Conservation (phyloP, 1,284 basidiomycete genomes). For the Trichosporon sp. region DNA sequence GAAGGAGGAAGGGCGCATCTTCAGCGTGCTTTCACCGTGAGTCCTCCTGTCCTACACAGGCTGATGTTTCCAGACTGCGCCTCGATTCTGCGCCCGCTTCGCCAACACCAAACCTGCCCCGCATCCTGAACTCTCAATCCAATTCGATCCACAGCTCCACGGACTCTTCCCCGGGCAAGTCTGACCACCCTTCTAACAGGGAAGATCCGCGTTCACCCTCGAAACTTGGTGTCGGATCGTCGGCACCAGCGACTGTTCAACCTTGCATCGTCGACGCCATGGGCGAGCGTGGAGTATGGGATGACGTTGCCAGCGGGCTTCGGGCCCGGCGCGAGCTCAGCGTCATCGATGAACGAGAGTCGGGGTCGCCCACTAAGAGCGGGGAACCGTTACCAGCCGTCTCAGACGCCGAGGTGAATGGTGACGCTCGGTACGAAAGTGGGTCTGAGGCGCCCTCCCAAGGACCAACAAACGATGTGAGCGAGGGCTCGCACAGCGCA, state of each 20-base stretch:
- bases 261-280: conserved; percentile 25
- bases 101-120: conserved; percentile 33
- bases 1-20: conserved; percentile 82
- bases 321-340: conserved; percentile 39
- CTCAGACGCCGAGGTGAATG: neutral
- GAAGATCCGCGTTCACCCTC: conserved; percentile 17
- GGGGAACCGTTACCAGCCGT: neutral
- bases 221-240: conserved; percentile 17
- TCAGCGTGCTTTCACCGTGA: conserved; percentile 78
- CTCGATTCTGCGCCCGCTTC: conserved; percentile 34
- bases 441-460: neutral
- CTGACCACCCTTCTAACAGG: neutral
- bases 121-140: conserved; percentile 25
- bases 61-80: conserved; percentile 10
- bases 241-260: conserved; percentile 11
- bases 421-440: neutral
- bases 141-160: conserved; percentile 8
- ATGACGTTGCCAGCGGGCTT: conserved; percentile 18
- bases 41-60: conserved; percentile 41
- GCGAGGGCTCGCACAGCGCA: neutral
- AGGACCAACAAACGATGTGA: neutral
- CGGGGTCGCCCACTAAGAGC: neutral
- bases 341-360: conserved; percentile 42
- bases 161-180: conserved; percentile 14
- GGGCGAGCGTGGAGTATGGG: conserved; percentile 26